Evolutionary conservation across 2,329 filamentous ascomycete species (phyloP).

Genomic region (Elsinoe batatas): DNA sequence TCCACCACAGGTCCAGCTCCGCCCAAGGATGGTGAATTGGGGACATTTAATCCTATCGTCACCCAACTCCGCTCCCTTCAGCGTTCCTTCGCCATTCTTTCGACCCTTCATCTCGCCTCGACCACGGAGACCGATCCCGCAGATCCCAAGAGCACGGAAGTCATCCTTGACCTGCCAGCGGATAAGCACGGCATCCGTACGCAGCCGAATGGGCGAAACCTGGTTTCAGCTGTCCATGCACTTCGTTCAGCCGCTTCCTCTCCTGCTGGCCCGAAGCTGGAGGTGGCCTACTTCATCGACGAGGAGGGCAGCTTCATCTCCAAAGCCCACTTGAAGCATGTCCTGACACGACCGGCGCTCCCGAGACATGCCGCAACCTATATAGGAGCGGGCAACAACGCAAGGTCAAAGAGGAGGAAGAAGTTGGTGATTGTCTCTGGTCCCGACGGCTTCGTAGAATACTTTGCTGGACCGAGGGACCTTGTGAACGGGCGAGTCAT

Average conservation of each 20-base stretch:
- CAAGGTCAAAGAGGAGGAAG: conserved; percentile 33
- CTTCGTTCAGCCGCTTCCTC: background rate
- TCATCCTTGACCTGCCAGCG: background rate
- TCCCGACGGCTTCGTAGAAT: conserved; percentile 76
- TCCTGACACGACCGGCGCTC: conserved; percentile 19
- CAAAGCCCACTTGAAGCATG: conserved; percentile 28
- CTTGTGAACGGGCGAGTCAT: conserved; percentile 63
- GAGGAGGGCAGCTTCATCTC: conserved; percentile 61
- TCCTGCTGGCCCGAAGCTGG: conserved; percentile 34
- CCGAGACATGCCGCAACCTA: conserved; percentile 6
- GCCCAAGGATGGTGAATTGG: background rate
- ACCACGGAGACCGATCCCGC: conserved; percentile 49
- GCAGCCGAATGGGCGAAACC: background rate
- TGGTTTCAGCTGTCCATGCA: background rate
- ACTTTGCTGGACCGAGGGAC: conserved; percentile 69
- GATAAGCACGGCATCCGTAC: background rate
- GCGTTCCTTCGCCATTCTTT: background rate
- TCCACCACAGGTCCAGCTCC: background rate
- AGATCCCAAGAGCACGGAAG: background rate
- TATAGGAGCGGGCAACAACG: conserved; percentile 20
- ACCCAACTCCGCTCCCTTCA: conserved; percentile 56
- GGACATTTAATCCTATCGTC: conserved; percentile 42
- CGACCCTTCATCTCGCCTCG: background rate
- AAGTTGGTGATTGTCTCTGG: conserved; percentile 78
- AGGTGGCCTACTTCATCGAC: conserved; percentile 70